These are phyloP conservation scores for Phytophthora lateralis DNA, from an alignment of 352 stramenopile species.

Conservation along the genomic window DNA sequence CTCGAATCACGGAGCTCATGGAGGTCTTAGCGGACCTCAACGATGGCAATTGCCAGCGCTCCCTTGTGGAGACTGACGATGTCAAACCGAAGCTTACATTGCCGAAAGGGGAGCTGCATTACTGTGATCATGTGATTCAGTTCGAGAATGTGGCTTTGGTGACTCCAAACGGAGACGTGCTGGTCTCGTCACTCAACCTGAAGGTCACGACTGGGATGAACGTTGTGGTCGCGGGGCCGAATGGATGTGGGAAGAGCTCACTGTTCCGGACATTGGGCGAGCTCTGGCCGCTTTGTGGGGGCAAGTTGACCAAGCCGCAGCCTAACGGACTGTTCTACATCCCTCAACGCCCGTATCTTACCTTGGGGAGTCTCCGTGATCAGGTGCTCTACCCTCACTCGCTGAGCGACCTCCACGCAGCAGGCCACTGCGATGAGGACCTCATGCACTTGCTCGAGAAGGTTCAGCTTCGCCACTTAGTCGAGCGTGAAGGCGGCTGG, in stretches of 20 bases:
- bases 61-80: conserved; percentile 37
- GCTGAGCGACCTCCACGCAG: conserved; percentile 49
- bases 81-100: conserved; percentile 30
- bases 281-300: conserved; percentile 81
- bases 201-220: conserved; percentile 87
- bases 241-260: conserved; percentile 83
- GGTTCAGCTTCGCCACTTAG: conserved; percentile 74
- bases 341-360: conserved; percentile 84
- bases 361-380: conserved; percentile 86
- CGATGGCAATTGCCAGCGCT: conserved; percentile 56
- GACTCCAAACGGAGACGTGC: conserved; percentile 81
- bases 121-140: conserved; percentile 74
- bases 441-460: conserved; percentile 68
- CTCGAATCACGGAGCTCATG: conserved; percentile 77
- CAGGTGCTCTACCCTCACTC: conserved; percentile 88
- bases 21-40: conserved; percentile 65
- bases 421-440: conserved; percentile 52
- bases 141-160: conserved; percentile 86
- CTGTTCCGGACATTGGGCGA: conserved; percentile 85
- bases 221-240: conserved; percentile 77
- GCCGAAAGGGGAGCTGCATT: conserved; percentile 45
- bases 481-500: conserved; percentile 65
- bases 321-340: conserved; percentile 86
- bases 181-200: conserved; percentile 69
- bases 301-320: conserved; percentile 69